A percentile compares a stretch with the other conserved stretches of the same genome.
Evolutionary conservation across 352 stramenopile genomes (phyloP).

Genomic region (Thalassiosira mediterranea): DNA sequence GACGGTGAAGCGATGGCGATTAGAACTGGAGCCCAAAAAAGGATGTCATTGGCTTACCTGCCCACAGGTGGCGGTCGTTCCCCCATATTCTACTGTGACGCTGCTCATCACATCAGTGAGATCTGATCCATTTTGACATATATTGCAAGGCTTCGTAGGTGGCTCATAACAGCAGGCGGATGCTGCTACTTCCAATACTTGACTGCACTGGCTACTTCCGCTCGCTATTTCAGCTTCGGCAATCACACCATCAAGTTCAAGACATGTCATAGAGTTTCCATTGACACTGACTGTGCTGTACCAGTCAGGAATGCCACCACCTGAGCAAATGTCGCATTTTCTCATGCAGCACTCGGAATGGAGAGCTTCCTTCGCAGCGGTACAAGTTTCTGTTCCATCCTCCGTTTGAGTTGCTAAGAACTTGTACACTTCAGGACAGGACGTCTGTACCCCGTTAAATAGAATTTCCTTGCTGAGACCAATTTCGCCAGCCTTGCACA

Average conservation of each 20-base stretch:
- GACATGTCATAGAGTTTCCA: slow-evolving; percentile 61
- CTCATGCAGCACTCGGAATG: slow-evolving; percentile 51
- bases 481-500: slow-evolving; percentile 57
- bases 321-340: slow-evolving; percentile 63
- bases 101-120: slow-evolving; percentile 48
- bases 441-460: slow-evolving; percentile 64
- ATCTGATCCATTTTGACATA: slow-evolving; percentile 48
- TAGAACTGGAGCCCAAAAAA: too few relatives aligned
- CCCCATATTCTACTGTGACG: slow-evolving; percentile 47
- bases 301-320: slow-evolving; percentile 61
- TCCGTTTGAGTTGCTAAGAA: slow-evolving; percentile 58
- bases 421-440: slow-evolving; percentile 53
- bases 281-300: slow-evolving; percentile 60
- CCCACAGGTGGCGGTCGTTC: slow-evolving; percentile 23
- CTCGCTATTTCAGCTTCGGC: slow-evolving; percentile 49
- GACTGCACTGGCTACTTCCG: slow-evolving; percentile 43
- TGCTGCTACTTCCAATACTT: slow-evolving; percentile 50
- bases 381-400: slow-evolving; percentile 53
- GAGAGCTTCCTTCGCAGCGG: slow-evolving; percentile 48
- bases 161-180: slow-evolving; percentile 61
- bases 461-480: slow-evolving; percentile 43
- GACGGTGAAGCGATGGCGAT: too few relatives aligned
- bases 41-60: too few relatives aligned
- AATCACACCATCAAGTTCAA: slow-evolving; percentile 56
- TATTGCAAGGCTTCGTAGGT: slow-evolving; percentile 54